Evolutionary conservation across 2,329 filamentous ascomycete genomes (phyloP).

Genomic region (Fusarium sulawesiense): DNA sequence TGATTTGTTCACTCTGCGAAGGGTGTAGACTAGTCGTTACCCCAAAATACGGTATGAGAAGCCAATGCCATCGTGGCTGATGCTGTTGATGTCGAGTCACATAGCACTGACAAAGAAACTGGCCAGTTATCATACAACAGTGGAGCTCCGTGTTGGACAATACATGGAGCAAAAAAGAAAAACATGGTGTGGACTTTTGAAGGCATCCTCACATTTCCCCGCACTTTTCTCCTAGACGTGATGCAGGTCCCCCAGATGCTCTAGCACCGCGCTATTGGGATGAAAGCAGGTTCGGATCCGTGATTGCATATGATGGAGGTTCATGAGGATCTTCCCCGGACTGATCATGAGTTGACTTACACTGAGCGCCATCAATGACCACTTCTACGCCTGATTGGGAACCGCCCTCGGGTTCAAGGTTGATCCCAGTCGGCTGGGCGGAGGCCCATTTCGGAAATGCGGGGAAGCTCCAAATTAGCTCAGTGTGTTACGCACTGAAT

Average conservation of each 20-base stretch:
- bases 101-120: not conserved
- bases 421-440: slow-evolving; percentile 44
- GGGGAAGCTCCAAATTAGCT: slow-evolving; percentile 37
- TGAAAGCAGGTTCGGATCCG: slow-evolving; percentile 41
- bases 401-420: slow-evolving; percentile 35
- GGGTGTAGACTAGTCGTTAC: slow-evolving; percentile 1
- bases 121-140: slow-evolving; percentile 10
- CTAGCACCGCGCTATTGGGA: slow-evolving; percentile 35
- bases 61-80: slow-evolving; percentile 4
- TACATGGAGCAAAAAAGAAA: slow-evolving; percentile 4
- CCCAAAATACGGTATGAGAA: slow-evolving; percentile 31
- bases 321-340: slow-evolving; percentile 27
- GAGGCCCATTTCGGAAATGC: slow-evolving; percentile 40
- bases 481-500: slow-evolving; percentile 13
- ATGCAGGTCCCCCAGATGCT: slow-evolving; percentile 30
- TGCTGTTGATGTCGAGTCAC: slow-evolving; percentile 2
- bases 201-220: slow-evolving; percentile 30
- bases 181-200: slow-evolving; percentile 17
- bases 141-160: slow-evolving; percentile 16
- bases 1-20: slow-evolving; percentile 7
- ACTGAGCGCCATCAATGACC: slow-evolving; percentile 17
- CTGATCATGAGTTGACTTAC: slow-evolving; percentile 26
- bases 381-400: slow-evolving; percentile 27
- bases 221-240: slow-evolving; percentile 29
- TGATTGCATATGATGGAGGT: slow-evolving; percentile 28